Evolutionary conservation across 1,284 basidiomycete species (phyloP).

Genomic region (Flammula alnicola): DNA sequence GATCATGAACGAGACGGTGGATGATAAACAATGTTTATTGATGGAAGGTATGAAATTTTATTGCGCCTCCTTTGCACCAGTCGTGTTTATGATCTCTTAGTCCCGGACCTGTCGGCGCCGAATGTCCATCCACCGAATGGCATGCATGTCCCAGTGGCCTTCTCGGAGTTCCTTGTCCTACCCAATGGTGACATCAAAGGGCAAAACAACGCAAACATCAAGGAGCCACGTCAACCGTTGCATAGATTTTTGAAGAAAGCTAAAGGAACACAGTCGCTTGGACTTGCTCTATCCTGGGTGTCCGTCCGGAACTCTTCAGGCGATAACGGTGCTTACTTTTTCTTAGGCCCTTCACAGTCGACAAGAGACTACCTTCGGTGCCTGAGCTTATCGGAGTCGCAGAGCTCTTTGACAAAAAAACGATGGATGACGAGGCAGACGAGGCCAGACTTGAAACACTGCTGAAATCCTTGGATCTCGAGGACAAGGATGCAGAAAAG

Average conservation of each 20-base stretch:
- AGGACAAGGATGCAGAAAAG: slow-evolving; percentile 6
- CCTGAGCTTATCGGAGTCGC: slow-evolving; percentile 33
- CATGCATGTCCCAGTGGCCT: slow-evolving; percentile 38
- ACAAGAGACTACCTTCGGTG: slow-evolving; percentile 36
- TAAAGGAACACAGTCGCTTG: slow-evolving; percentile 63
- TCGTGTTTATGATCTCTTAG: slow-evolving; percentile 38
- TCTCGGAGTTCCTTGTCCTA: slow-evolving; percentile 36
- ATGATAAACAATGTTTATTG: slow-evolving; percentile 49
- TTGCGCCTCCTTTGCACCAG: background rate
- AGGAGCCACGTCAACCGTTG: slow-evolving; percentile 5
- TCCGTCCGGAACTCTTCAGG: slow-evolving; percentile 31
- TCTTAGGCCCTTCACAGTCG: slow-evolving; percentile 44
- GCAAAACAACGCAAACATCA: slow-evolving; percentile 7
- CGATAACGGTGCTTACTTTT: slow-evolving; percentile 3
- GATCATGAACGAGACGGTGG: slow-evolving; percentile 58
- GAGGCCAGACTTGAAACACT: slow-evolving; percentile 11
- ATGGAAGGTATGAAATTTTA: slow-evolving; percentile 31
- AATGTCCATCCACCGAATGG: slow-evolving; percentile 42
- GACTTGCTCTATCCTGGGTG: slow-evolving; percentile 73
- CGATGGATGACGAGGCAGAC: slow-evolving; percentile 5
- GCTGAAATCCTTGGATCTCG: slow-evolving; percentile 8
- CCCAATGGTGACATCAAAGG: slow-evolving; percentile 18
- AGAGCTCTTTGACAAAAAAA: slow-evolving; percentile 20
- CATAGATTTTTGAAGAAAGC: slow-evolving; percentile 50
- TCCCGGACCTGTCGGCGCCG: slow-evolving; percentile 56